Conservation (phyloP, 2,329 filamentous ascomycete species). For the Diaporthe sp. region DNA sequence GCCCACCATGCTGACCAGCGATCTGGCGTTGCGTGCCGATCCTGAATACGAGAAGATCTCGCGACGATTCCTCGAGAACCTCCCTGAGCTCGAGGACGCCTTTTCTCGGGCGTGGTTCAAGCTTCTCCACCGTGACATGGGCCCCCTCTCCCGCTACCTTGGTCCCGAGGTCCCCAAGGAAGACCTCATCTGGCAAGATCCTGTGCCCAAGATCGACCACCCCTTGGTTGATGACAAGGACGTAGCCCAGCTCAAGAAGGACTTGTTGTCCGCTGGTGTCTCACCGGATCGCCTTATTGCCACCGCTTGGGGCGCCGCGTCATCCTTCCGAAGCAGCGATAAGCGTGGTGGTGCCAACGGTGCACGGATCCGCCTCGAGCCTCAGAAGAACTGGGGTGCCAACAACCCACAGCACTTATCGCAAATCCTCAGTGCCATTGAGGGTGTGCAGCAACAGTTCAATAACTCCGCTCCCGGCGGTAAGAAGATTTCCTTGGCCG, state of each 20-base stretch:
- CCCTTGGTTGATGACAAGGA: constrained; percentile 71
- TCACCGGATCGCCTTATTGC: constrained; percentile 70
- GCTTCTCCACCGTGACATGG: constrained; percentile 83
- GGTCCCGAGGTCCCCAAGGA: constrained; percentile 80
- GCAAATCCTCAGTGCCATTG: constrained; percentile 70
- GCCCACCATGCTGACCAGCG: constrained; percentile 82
- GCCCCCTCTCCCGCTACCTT: constrained; percentile 75
- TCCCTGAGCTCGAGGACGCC: constrained; percentile 74
- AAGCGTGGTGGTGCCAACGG: constrained; percentile 88
- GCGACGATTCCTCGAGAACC: constrained; percentile 74
- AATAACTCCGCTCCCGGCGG: constrained; percentile 65
- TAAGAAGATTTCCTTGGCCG: constrained; percentile 82
- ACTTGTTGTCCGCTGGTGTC: constrained; percentile 72
- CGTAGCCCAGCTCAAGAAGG: constrained; percentile 72
- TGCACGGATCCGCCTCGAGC: constrained; percentile 78
- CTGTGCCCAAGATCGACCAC: constrained; percentile 69
- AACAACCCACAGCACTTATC: constrained; percentile 78
- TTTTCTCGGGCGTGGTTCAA: constrained; percentile 86
- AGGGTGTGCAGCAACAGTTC: constrained; percentile 74
- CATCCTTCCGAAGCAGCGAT: constrained; percentile 79
- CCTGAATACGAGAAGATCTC: constrained; percentile 81
- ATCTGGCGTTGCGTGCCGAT: constrained; percentile 78
- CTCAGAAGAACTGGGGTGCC: constrained; percentile 77
- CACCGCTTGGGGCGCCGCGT: constrained; percentile 76
- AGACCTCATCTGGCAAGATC: constrained; percentile 80